phyloP scores from a whole-genome alignment of 352 stramenopile genomes.

The Phytophthora cryptogea region DNA sequence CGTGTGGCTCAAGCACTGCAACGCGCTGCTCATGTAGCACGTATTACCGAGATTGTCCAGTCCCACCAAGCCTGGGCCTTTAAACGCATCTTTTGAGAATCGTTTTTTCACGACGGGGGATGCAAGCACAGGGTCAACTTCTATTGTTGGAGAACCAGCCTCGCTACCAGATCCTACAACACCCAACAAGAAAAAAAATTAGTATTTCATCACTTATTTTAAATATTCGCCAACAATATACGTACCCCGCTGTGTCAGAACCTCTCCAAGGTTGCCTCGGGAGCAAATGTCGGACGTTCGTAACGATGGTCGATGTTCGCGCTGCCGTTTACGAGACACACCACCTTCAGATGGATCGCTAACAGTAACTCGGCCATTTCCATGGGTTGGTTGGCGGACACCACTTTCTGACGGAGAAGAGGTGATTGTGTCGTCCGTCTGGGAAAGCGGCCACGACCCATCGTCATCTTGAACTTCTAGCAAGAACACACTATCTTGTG shows the following conservation, averaged over 20 bases:
- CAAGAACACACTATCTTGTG: conserved; percentile 78
- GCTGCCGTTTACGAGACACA: conserved; percentile 43
- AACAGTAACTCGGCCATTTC: conserved; percentile 25
- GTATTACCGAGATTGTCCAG: conserved; percentile 98
- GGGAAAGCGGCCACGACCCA: conserved; percentile 83
- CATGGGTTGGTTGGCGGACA: conserved; percentile 20
- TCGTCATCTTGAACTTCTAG: conserved; percentile 86
- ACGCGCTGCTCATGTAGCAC: conserved; percentile 97
- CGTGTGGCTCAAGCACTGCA: conserved; percentile 98
- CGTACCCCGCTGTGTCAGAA: conserved; percentile 49
- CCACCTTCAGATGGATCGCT: conserved; percentile 27
- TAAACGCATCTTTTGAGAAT: conserved; percentile 81
- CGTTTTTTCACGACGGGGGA: conserved; percentile 55
- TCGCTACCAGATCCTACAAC: conserved; percentile 28
- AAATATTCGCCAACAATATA: conserved; percentile 11
- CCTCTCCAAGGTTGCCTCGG: conserved; percentile 64
- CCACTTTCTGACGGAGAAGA: conserved; percentile 37
- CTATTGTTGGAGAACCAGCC: conserved; percentile 33
- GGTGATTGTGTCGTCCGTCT: conserved; percentile 49
- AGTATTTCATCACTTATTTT: conserved; percentile 2
- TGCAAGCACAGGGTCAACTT: conserved; percentile 35
- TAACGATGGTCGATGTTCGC: conserved; percentile 46
- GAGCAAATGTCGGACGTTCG: conserved; percentile 83
- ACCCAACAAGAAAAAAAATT: conserved; percentile 5
- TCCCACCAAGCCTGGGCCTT: conserved; percentile 84